phyloP scores from a whole-genome alignment of 1,139 yeast genomes.

The Suhomyces wounanorum region DNA sequence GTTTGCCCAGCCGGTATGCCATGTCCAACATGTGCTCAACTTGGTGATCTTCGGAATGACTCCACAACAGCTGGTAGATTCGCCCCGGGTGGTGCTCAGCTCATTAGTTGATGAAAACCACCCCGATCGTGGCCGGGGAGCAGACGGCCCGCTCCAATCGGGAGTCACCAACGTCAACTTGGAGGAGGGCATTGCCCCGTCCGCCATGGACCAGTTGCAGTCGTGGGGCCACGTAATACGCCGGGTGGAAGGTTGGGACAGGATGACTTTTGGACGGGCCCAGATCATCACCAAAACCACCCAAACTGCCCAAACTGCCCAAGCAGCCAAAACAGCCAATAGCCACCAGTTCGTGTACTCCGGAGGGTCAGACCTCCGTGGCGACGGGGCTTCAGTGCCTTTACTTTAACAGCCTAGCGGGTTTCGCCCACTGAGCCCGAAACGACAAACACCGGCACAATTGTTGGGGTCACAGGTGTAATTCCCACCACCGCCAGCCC shows the following conservation, averaged over 20 bases:
- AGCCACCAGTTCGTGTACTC: constrained; percentile 58
- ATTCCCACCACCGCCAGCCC: not conserved
- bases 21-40: constrained; percentile 74
- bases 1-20: constrained; percentile 85
- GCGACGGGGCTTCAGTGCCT: constrained; percentile 75
- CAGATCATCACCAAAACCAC: constrained; percentile 61
- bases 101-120: constrained; percentile 49
- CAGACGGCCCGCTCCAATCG: constrained; percentile 68
- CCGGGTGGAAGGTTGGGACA: constrained; percentile 45
- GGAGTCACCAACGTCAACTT: constrained; percentile 59
- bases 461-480: not conserved
- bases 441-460: not conserved
- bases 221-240: constrained; percentile 60
- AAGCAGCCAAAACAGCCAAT: no score
- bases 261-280: constrained; percentile 67
- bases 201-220: constrained; percentile 45
- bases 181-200: constrained; percentile 62
- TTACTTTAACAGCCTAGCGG: constrained; percentile 37
- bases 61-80: constrained; percentile 76
- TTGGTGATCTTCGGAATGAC: constrained; percentile 61
- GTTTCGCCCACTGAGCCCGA: not conserved
- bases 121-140: constrained; percentile 58
- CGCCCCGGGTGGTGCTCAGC: constrained; percentile 68
- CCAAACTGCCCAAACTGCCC: no score
- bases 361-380: constrained; percentile 78